These are phyloP conservation scores for Senecio squalidus DNA, from an alignment of 140 eudicot genomes.

Conservation along the genomic window DNA sequence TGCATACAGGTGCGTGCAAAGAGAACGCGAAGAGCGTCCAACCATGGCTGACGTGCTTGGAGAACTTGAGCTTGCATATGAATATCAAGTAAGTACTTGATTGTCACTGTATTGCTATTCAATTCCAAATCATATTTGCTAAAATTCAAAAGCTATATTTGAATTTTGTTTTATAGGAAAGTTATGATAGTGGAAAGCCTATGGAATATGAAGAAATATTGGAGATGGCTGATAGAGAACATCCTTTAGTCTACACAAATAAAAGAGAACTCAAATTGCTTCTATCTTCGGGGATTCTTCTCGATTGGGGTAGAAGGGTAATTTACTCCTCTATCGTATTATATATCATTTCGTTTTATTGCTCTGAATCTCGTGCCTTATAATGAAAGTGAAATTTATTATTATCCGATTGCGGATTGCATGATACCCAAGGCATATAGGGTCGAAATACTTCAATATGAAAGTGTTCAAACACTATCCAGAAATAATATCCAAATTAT, in stretches of 20 bases:
- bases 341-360: background rate
- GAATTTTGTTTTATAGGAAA: slow-evolving; percentile 2
- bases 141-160: background rate
- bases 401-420: no score
- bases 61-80: slow-evolving; percentile 25
- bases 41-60: slow-evolving; percentile 26
- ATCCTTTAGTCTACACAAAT: slow-evolving; percentile 18
- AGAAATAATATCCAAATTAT: background rate
- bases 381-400: no score
- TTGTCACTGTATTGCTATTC: background rate
- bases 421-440: no score
- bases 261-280: slow-evolving; percentile 21
- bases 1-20: slow-evolving; percentile 18
- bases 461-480: no score
- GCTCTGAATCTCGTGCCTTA: no score
- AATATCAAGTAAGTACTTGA: background rate
- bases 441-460: no score
- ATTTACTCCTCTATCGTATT: background rate
- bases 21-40: slow-evolving; percentile 23
- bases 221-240: slow-evolving; percentile 23
- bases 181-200: slow-evolving; percentile 19
- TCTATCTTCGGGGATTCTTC: slow-evolving; percentile 17
- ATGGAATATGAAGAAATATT: slow-evolving; percentile 26
- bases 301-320: slow-evolving; percentile 28
- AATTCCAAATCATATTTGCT: background rate